Evolutionary conservation across 176 grass and related monocot genomes (phyloP), one percentile per base, ranked within the genome.

Genomic region (Sorghum bicolor): DNA sequence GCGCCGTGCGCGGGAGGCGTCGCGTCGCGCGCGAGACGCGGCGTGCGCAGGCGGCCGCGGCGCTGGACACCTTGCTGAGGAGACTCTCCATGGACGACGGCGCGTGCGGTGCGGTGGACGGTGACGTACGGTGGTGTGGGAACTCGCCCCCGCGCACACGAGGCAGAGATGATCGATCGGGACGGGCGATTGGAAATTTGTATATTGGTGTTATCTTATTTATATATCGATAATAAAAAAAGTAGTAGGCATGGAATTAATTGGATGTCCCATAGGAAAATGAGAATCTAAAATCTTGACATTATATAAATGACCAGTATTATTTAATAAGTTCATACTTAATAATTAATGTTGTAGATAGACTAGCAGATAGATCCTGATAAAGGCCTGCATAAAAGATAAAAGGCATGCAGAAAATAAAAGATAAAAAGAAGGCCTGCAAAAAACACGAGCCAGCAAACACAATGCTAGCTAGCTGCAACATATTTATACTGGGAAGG

Each of bases 1-100:
- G 43, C 43, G 38, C 25, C 68, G 67, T 37, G 67, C 36, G 79
- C 37, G 89, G 67, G 82, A 87, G 50, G 83, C 71, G 79, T 34
- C 91, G 70, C 43, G 68, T 26, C 38, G 39, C 69, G 69, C 39
- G 79, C 32, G 70, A 72, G 43, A 85, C 78, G 67, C 77, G 78
- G 30, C 58, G 65, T 4, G 74, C 62, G 67, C 61, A 86, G 78
- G 83, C 22, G 20, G 72, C 68, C 55, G 86, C 50, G 33, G 77
- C 44, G 64, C 40, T 70, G 25, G 83, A 84, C 83, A 70, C 75
- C 16, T 74, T 80, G 69, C 71, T 74, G 63, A 89, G 68, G 75
- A 92, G 64, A 39, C 73, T 73, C 62, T 60, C 33, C 66, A 87
- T 87, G 32, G 70, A 55, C 66, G 40, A 1, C 40, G 64, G 31